These are phyloP conservation scores for Porphyrellus cyaneotinctus DNA, from an alignment of 768 basidiomycete genomes.

Conservation along the genomic window DNA sequence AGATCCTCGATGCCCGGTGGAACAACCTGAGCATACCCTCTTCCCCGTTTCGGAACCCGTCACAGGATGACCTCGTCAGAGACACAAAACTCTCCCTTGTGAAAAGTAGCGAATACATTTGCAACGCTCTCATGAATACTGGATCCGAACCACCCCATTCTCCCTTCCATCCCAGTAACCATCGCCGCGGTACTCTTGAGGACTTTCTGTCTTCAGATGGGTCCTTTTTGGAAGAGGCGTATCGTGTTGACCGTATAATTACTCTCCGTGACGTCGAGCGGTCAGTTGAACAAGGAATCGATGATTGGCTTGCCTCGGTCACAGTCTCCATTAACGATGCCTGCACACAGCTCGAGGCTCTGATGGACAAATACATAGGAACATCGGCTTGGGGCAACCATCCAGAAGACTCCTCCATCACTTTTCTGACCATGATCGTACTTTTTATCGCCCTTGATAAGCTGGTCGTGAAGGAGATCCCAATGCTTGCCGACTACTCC, in stretches of 20 bases:
- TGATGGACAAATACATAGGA: slow-evolving; percentile 26
- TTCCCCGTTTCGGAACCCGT: background rate
- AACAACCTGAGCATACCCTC: background rate
- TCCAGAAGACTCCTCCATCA: slow-evolving; percentile 37
- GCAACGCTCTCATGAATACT: background rate
- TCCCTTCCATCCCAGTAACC: slow-evolving; percentile 3
- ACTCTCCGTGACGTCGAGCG: slow-evolving; percentile 37
- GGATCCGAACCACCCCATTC: background rate
- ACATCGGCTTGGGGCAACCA: slow-evolving; percentile 4
- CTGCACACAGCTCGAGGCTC: slow-evolving; percentile 15
- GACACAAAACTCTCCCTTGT: background rate
- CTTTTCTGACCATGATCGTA: slow-evolving; percentile 35
- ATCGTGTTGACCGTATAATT: slow-evolving; percentile 5
- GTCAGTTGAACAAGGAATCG: slow-evolving; percentile 28
- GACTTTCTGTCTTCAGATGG: slow-evolving; percentile 17
- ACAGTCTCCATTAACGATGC: background rate
- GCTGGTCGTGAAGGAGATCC: slow-evolving; percentile 6
- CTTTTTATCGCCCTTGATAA: slow-evolving; percentile 34
- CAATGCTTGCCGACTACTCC: slow-evolving; percentile 19
- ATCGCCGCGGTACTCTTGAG: slow-evolving; percentile 5
- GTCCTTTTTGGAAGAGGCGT: slow-evolving; percentile 3
- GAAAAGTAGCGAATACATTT: background rate
- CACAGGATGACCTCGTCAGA: background rate
- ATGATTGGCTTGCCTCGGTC: slow-evolving; percentile 29
- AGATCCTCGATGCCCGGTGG: background rate